A percentile compares a stretch with the other conserved stretches of the same genome.
phyloP scores from a whole-genome alignment of 2,329 filamentous ascomycete species.

The Alternaria dauci region DNA sequence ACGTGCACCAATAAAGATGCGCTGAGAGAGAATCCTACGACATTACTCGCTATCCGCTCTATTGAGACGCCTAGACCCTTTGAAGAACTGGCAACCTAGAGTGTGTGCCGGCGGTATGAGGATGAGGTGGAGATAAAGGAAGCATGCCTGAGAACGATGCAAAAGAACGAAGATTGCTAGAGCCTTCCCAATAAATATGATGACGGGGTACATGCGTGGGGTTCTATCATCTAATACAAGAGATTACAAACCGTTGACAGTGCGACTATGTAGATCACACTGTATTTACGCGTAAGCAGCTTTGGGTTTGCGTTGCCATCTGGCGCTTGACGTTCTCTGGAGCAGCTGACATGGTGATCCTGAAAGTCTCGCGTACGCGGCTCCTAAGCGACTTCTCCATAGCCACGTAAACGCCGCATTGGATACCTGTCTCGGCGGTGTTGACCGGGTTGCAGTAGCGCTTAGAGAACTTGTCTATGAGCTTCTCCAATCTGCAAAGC shows the following conservation, averaged over 20 bases:
- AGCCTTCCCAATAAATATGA: neutral
- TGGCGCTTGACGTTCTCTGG: slow-evolving; percentile 48
- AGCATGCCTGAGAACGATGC: neutral
- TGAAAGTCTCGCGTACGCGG: slow-evolving; percentile 49
- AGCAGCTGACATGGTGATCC: slow-evolving; percentile 47
- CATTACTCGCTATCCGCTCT: neutral
- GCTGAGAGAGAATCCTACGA: neutral
- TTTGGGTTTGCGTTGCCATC: slow-evolving; percentile 41
- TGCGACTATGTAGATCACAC: slow-evolving; percentile 23
- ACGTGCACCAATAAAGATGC: slow-evolving; percentile 17
- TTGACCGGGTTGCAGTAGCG: slow-evolving; percentile 43
- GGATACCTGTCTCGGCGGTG: slow-evolving; percentile 36
- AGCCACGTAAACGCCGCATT: slow-evolving; percentile 40
- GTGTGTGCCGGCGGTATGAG: slow-evolving; percentile 12
- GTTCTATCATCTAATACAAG: slow-evolving; percentile 8
- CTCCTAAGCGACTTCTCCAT: slow-evolving; percentile 46
- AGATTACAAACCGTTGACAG: slow-evolving; percentile 10
- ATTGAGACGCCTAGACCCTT: neutral
- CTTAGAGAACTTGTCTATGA: slow-evolving; percentile 50
- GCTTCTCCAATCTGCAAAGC: slow-evolving; percentile 48
- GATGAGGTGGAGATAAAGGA: neutral
- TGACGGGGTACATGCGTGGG: slow-evolving; percentile 1
- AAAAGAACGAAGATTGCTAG: neutral
- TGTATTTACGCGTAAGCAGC: slow-evolving; percentile 41
- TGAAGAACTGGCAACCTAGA: slow-evolving; percentile 4